A percentile compares a stretch with the other conserved stretches of the same genome.
Conservation (phyloP, 2,329 filamentous ascomycete genomes). For the Ophiostoma fasciatum region DNA sequence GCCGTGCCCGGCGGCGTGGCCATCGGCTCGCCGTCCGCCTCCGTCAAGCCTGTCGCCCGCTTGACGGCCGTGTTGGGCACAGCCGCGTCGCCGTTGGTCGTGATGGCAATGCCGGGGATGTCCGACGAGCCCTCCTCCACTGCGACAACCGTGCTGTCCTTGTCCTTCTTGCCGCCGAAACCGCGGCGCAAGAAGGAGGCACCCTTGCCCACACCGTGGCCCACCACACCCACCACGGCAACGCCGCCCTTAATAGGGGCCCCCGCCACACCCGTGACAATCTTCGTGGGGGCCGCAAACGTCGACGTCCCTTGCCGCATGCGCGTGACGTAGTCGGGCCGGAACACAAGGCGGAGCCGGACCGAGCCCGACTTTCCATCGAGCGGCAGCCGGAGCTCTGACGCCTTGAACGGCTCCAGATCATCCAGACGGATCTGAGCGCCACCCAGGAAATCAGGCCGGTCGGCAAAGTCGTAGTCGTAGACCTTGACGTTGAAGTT, state of each 20-base stretch:
- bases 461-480: constrained; percentile 95
- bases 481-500: constrained; percentile 74
- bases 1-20: constrained; percentile 21
- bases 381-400: constrained; percentile 59
- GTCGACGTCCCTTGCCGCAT: constrained; percentile 82
- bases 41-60: constrained; percentile 24
- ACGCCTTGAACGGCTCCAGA: constrained; percentile 71
- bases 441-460: constrained; percentile 77
- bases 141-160: constrained; percentile 27
- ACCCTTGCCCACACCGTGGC: constrained; percentile 72
- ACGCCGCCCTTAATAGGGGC: constrained; percentile 89
- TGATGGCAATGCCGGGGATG: constrained; percentile 24
- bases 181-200: constrained; percentile 83
- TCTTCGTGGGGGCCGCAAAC: constrained; percentile 83
- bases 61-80: constrained; percentile 21
- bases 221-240: constrained; percentile 55
- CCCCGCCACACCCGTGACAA: constrained; percentile 66
- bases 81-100: constrained; percentile 27
- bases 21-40: constrained; percentile 15
- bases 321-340: constrained; percentile 78
- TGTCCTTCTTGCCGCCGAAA: constrained; percentile 51
- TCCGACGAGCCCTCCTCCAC: not conserved
- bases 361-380: constrained; percentile 84
- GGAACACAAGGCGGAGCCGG: constrained; percentile 76
- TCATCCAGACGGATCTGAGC: constrained; percentile 60